Base-by-base conservation (phyloP, 805 yeast genomes). In the Candida nanaspora region DNA sequence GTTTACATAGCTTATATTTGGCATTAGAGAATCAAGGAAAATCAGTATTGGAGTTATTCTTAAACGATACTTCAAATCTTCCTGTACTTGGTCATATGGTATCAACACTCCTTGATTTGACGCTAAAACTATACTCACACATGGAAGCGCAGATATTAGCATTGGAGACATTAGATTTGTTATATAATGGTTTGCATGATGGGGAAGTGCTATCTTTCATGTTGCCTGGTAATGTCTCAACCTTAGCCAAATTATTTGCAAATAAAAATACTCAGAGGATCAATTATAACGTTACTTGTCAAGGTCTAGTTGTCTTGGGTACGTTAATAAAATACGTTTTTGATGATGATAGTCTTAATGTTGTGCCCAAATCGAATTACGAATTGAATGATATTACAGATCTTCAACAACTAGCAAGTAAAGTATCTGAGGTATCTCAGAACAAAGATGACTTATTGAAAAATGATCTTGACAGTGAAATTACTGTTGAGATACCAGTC, bases 141-240 rank as follows among this genome's bases (percentile, higher is more conserved):
- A n/a, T 34, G 4, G 37, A 34, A n/a, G 22, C 29, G 6, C 37
- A 25, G 10, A 3, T 21, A 10, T 7, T 23, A 16, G 29, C 68
- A 1, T 42, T 76, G 20, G 50, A 55, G 2, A 48, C 72, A 0
- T 48, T 77, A 14, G 39, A 48, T 1, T 45, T 53, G 0, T 41
- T 72, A 1, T 74, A 65, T 43, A 52, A 51, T 20, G 46, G 59
- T 7, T 35, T 69, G 4, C 56, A 59, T 16, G 71, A 73, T 51
- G 79, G 78, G 11, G 80, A 75, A 42, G 51, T 66, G 2, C 38
- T 74, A 3, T 72, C 79, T 0, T 63, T 66, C 47, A 64, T 75
- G 38, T 50, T 74, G 18, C 81, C 81, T 0, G 80, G 80, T 3
- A 71, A 62, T 31, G 69, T 74, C 0, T 74, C 80, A 0, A 47